Conservation (phyloP, 805 yeast species). For the Monosporozyma aerobia region DNA sequence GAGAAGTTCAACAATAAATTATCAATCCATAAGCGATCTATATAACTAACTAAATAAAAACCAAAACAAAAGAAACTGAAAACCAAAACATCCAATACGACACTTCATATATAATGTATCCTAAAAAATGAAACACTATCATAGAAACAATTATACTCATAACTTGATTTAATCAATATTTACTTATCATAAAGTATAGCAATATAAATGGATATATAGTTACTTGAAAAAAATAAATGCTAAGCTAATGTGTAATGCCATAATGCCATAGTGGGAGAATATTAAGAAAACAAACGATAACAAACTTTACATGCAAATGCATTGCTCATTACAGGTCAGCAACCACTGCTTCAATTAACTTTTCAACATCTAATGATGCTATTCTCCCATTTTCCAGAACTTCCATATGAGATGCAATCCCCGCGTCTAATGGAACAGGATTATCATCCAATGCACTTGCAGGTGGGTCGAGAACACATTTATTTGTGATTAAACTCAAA, state of each 20-base stretch:
- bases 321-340: slow-evolving; percentile 26
- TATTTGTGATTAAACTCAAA: slow-evolving; percentile 76
- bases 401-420: slow-evolving; percentile 87
- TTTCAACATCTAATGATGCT: slow-evolving; percentile 77
- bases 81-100: background rate
- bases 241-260: background rate
- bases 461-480: slow-evolving; percentile 61
- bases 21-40: background rate
- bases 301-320: background rate
- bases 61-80: background rate
- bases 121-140: background rate
- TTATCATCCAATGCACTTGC: slow-evolving; percentile 52
- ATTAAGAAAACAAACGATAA: background rate
- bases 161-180: background rate
- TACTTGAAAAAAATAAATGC: background rate
- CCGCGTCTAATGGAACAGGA: slow-evolving; percentile 48
- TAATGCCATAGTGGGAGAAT: background rate
- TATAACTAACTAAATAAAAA: background rate
- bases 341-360: slow-evolving; percentile 53
- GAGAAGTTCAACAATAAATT: slow-evolving; percentile 74
- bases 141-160: background rate
- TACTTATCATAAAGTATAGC: background rate
- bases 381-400: slow-evolving; percentile 72
- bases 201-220: background rate
- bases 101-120: background rate